phyloP scores from a whole-genome alignment of 768 basidiomycete species.

The Russula sp. region DNA sequence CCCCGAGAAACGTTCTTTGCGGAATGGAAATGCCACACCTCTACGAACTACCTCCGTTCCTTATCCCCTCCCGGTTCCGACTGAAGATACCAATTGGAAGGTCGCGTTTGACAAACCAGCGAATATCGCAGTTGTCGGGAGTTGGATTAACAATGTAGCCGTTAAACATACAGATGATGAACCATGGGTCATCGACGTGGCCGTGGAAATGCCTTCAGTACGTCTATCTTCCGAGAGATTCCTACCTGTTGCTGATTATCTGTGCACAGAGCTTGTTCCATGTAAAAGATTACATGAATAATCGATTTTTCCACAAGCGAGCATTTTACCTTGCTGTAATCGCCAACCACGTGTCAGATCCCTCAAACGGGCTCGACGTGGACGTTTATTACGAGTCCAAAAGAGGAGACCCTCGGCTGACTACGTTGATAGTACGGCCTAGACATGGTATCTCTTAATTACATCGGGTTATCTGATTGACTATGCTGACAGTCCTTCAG shows the following conservation, averaged over 20 bases:
- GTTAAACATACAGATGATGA: conserved; percentile 68
- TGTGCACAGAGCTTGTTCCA: conserved; percentile 71
- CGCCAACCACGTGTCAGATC: conserved; percentile 54
- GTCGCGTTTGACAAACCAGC: conserved; percentile 75
- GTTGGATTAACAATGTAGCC: conserved; percentile 76
- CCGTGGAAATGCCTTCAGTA: conserved; percentile 84
- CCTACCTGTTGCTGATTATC: conserved; percentile 1
- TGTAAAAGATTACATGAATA: conserved; percentile 90
- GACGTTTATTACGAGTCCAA: conserved; percentile 61
- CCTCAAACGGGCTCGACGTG: conserved; percentile 48
- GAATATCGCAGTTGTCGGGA: conserved; percentile 77
- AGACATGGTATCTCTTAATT: conserved; percentile 44
- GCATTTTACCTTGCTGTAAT: conserved; percentile 85
- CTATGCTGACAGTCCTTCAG: conserved; percentile 36
- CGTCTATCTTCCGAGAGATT: conserved; percentile 9
- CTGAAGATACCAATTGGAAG: conserved; percentile 84
- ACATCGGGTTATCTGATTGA: neutral
- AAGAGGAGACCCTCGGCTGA: conserved; percentile 59
- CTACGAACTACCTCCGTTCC: conserved; percentile 51
- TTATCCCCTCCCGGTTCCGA: conserved; percentile 65
- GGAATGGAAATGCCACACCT: conserved; percentile 2
- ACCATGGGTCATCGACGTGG: conserved; percentile 72
- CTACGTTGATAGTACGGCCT: conserved; percentile 60
- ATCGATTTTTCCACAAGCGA: conserved; percentile 88
- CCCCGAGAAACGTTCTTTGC: conserved; percentile 13